A percentile compares a stretch with the other conserved stretches of the same genome.
These are phyloP conservation scores for Mycosphaerella arachidis DNA, from an alignment of 2,329 filamentous ascomycete species.

Conservation along the genomic window DNA sequence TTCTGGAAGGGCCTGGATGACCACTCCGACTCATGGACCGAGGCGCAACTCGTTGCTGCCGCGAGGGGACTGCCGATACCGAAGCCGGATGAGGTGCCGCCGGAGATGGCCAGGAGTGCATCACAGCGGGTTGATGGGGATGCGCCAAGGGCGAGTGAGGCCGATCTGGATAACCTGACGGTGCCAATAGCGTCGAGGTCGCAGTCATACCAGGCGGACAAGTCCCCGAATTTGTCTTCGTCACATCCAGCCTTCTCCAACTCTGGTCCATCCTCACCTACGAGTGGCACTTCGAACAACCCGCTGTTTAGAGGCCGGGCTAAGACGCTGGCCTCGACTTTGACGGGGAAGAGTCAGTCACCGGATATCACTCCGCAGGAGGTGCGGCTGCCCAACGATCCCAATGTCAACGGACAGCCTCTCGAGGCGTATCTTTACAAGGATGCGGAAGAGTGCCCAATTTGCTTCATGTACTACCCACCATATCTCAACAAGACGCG, in stretches of 20 bases:
- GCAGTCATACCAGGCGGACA: slow-evolving; percentile 73
- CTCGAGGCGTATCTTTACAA: slow-evolving; percentile 94
- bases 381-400: slow-evolving; percentile 72
- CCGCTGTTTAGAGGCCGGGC: slow-evolving; percentile 72
- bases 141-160: slow-evolving; percentile 46
- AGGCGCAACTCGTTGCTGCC: slow-evolving; percentile 90
- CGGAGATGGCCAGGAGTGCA: slow-evolving; percentile 55
- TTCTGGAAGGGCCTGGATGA: slow-evolving; percentile 95
- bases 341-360: slow-evolving; percentile 65
- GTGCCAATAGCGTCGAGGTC: slow-evolving; percentile 75
- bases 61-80: slow-evolving; percentile 81
- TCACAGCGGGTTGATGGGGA: slow-evolving; percentile 37
- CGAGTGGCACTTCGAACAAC: slow-evolving; percentile 39
- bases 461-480: slow-evolving; percentile 94
- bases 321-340: slow-evolving; percentile 74
- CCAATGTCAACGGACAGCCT: slow-evolving; percentile 88
- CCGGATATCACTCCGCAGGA: slow-evolving; percentile 72
- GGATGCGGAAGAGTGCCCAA: slow-evolving; percentile 82
- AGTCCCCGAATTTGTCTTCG: slow-evolving; percentile 52
- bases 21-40: slow-evolving; percentile 82
- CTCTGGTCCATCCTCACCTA: slow-evolving; percentile 43
- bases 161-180: slow-evolving; percentile 66
- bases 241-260: slow-evolving; percentile 57
- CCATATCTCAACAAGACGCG: slow-evolving; percentile 90
- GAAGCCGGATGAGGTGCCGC: slow-evolving; percentile 73